phyloP scores from a whole-genome alignment of 108 stramenopile species.

The Pinguiococcus pyrenoidosus region DNA sequence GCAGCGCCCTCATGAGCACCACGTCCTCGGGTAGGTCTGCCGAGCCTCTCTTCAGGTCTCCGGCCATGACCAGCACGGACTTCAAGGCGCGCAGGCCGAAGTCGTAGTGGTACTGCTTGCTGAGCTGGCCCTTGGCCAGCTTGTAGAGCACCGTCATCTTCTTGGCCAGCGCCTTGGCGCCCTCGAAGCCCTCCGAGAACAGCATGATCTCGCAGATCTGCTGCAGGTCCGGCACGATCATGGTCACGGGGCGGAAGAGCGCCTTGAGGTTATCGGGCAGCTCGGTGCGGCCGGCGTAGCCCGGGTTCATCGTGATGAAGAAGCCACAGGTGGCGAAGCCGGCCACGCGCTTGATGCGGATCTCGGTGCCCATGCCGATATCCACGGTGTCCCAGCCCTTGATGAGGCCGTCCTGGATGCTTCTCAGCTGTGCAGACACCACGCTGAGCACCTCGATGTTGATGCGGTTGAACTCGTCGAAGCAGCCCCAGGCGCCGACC shows the following conservation, averaged over 20 bases:
- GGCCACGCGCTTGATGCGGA: constrained; percentile 41
- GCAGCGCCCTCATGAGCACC: constrained; percentile 55
- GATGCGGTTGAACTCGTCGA: constrained; percentile 66
- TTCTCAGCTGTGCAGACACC: constrained; percentile 49
- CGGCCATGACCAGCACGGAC: constrained; percentile 91
- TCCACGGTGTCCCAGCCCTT: constrained; percentile 41
- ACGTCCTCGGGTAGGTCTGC: constrained; percentile 51
- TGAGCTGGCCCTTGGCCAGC: constrained; percentile 54
- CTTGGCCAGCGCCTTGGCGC: constrained; percentile 48
- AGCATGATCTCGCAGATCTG: constrained; percentile 65
- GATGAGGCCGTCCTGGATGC: constrained; percentile 52
- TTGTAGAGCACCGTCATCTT: constrained; percentile 59
- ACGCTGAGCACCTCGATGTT: constrained; percentile 61
- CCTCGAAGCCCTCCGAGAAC: constrained; percentile 58
- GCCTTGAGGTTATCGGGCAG: constrained; percentile 59
- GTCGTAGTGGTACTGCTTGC: constrained; percentile 58
- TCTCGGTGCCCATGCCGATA: constrained; percentile 45
- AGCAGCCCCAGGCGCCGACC: constrained; percentile 60
- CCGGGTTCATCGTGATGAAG: constrained; percentile 66
- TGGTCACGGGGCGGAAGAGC: constrained; percentile 56
- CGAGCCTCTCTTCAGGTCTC: constrained; percentile 87
- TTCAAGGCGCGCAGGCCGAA: constrained; percentile 66
- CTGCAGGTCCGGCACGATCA: constrained; percentile 56
- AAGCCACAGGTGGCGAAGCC: constrained; percentile 51
- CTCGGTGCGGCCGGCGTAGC: constrained; percentile 59